Conservation (phyloP, 208 protist species). For the Crithidia acanthocephali region DNA sequence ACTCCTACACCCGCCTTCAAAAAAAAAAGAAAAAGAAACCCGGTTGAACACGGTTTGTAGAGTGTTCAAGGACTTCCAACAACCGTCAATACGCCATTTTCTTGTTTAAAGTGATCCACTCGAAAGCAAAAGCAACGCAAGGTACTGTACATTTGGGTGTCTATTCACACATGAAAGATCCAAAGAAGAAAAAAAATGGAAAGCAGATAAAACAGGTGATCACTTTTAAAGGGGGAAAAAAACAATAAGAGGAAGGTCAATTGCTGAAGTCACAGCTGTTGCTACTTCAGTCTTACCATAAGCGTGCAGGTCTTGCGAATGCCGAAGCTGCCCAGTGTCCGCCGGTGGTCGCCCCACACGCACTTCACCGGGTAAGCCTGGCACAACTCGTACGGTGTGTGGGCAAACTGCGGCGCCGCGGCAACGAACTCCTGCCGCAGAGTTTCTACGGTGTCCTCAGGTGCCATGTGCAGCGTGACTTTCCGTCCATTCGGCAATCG, state of each 20-base stretch:
- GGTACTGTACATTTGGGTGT: background rate
- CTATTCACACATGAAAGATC: background rate
- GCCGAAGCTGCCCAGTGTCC: constrained; percentile 66
- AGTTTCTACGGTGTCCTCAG: constrained; percentile 60
- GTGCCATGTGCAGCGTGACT: constrained; percentile 56
- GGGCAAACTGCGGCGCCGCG: constrained; percentile 56
- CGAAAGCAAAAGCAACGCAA: too few species aligned
- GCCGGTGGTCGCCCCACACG: constrained; percentile 56
- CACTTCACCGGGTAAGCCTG: constrained; percentile 68
- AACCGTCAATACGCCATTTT: too few species aligned
- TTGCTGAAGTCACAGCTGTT: background rate
- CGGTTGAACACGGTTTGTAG: too few species aligned
- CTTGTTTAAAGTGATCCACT: too few species aligned
- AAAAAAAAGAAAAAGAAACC: too few species aligned
- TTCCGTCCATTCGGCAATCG: constrained; percentile 72
- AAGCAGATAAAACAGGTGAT: background rate
- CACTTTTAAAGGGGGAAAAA: background rate
- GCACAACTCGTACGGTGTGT: constrained; percentile 66
- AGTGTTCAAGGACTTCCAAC: too few species aligned
- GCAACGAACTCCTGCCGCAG: constrained; percentile 62
- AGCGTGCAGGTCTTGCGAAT: constrained; percentile 72
- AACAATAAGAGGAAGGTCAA: background rate
- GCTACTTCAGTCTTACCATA: constrained; percentile 40
- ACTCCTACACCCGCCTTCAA: background rate
- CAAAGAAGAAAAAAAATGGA: background rate